Conservation (phyloP, 345 rosid species). For the Hypericum androsaemum region DNA sequence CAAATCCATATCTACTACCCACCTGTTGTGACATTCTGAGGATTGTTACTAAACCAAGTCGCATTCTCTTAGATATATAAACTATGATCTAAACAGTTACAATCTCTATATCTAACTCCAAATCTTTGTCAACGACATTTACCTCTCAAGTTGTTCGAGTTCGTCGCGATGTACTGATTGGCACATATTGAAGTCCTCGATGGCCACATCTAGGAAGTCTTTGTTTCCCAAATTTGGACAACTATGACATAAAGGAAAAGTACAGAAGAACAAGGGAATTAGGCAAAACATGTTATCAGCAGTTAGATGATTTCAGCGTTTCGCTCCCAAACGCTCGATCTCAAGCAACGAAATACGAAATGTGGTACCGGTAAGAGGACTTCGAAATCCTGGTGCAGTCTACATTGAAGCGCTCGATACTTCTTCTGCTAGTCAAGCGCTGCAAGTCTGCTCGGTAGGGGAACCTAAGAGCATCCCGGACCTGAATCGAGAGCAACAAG, state of each 20-base stretch:
- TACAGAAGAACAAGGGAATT: neutral
- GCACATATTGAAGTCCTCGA: conserved; percentile 57
- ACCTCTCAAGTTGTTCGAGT: conserved; percentile 63
- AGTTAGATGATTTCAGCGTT: neutral
- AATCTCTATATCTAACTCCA: no score
- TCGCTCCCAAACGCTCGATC: neutral
- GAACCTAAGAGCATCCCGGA: conserved; percentile 46
- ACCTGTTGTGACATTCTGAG: conserved; percentile 27
- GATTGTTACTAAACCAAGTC: no score
- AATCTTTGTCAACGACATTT: no score
- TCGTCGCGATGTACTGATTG: conserved; percentile 54
- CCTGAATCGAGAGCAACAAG: conserved; percentile 30
- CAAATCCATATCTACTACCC: conserved; percentile 53
- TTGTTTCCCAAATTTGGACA: conserved; percentile 28
- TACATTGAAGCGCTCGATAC: conserved; percentile 29
- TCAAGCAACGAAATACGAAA: neutral
- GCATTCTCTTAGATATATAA: no score
- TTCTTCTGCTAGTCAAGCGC: conserved; percentile 49
- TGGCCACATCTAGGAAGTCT: conserved; percentile 53
- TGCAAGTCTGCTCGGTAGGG: conserved; percentile 47
- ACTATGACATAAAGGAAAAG: conserved; percentile 27
- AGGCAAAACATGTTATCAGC: neutral
- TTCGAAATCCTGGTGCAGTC: conserved; percentile 41
- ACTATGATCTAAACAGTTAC: no score
- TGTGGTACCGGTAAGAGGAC: conserved; percentile 46